These are phyloP conservation scores for Corchorus olitorius DNA, from an alignment of 345 rosid species.

Conservation along the genomic window DNA sequence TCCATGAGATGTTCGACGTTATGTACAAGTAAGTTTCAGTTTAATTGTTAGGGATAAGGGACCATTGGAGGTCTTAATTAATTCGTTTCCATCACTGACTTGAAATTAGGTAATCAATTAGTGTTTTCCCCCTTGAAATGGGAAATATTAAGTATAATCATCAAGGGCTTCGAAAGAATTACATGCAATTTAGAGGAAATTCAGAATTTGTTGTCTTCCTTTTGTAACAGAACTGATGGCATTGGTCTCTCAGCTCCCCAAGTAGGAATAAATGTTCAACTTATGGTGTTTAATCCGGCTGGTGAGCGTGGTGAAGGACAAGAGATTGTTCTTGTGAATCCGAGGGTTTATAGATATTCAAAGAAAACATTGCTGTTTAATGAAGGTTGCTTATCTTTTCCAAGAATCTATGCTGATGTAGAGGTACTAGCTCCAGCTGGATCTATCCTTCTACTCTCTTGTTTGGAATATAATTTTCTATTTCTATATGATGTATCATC, in stretches of 20 bases:
- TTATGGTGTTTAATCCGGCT: conserved; percentile 91
- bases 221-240: conserved; percentile 82
- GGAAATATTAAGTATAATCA: not conserved
- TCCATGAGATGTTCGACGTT: conserved; percentile 82
- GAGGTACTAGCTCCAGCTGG: conserved; percentile 42
- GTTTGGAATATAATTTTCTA: not conserved
- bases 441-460: not conserved
- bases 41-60: too few relatives aligned
- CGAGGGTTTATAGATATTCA: conserved; percentile 68
- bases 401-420: conserved; percentile 84
- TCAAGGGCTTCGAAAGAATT: conserved; percentile 26
- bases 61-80: not conserved
- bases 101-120: not conserved
- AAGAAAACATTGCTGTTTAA: conserved; percentile 60
- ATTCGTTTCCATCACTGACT: not conserved
- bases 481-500: not conserved
- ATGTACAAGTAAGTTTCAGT: conserved; percentile 83
- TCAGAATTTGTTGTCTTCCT: conserved; percentile 41
- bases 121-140: not conserved
- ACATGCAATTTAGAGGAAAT: conserved; percentile 26
- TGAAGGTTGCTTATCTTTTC: conserved; percentile 95
- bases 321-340: conserved; percentile 90
- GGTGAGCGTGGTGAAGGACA: conserved; percentile 82
- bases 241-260: conserved; percentile 97
- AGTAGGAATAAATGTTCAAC: conserved; percentile 82